Evolutionary conservation across 768 basidiomycete species (phyloP).

Genomic region (Suillus subalutaceus): DNA sequence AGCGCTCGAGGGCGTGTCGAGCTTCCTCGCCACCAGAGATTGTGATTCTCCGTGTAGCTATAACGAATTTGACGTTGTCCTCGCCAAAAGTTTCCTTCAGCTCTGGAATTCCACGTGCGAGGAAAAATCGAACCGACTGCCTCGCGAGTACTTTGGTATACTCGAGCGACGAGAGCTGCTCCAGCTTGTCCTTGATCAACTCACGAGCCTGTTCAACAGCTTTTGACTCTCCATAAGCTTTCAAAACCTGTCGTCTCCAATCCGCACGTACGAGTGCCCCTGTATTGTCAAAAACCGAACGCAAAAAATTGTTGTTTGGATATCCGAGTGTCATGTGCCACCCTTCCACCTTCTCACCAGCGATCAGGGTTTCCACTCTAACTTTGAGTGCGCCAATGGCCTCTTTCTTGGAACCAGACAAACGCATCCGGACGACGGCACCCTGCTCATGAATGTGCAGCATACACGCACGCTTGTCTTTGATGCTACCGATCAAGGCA

Average conservation of each 20-base stretch:
- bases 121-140: constrained; percentile 50
- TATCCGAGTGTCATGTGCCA: constrained; percentile 52
- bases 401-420: constrained; percentile 56
- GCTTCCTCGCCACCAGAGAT: constrained; percentile 62
- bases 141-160: constrained; percentile 41
- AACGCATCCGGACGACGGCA: constrained; percentile 40
- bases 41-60: constrained; percentile 44
- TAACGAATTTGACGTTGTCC: constrained; percentile 51
- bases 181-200: constrained; percentile 50
- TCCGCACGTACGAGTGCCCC: constrained; percentile 50
- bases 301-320: constrained; percentile 36
- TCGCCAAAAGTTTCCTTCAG: constrained; percentile 58
- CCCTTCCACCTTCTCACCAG: constrained; percentile 49
- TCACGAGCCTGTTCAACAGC: constrained; percentile 45
- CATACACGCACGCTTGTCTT: constrained; percentile 39
- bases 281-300: constrained; percentile 36
- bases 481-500: constrained; percentile 38
- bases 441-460: constrained; percentile 32
- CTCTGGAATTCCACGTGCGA: constrained; percentile 49
- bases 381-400: constrained; percentile 61
- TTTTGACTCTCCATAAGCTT: constrained; percentile 45
- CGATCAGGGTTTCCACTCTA: constrained; percentile 55
- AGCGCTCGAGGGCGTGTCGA: constrained; percentile 44
- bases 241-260: constrained; percentile 46
- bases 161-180: constrained; percentile 47